Evolutionary conservation across 768 basidiomycete species (phyloP), one percentile per base, ranked within the genome.

Genomic region (Psilocybe subaeruginosa): DNA sequence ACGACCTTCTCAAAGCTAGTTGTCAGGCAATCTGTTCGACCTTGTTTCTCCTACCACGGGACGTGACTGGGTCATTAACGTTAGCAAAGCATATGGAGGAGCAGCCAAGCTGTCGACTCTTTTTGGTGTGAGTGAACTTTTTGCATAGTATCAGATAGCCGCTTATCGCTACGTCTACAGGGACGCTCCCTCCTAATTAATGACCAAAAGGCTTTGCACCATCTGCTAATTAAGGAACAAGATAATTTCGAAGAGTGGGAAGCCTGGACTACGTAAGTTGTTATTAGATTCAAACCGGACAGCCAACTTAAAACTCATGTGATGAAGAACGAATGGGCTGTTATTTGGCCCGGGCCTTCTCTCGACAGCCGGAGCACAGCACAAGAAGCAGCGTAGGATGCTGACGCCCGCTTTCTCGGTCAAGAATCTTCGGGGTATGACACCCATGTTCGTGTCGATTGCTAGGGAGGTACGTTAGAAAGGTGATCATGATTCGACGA

Each of bases 361-460:
- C 19, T 46, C 57, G 3, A 58, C 57, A 7, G 49, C 41, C 16
- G 57, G 57, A 8, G 41, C 12, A 23, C 57, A 58, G 9, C 57
- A 58, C 29, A 58, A 58, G 31, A 58, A 58, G 17, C 57, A 58
- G 35, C 57, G 57, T 7, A 58, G 39, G 17, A 58, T 58, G 57
- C 23, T 58, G 31, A 58, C 57, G 4, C 57, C 57, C 2, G 57
- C 57, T 4, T 58, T 58, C n/a, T 58, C 57, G 23, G 39, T 58
- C n/a, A 58, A 58, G 9, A 46, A 58, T 51, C 48, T 58, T 23
- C 57, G 57, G 17, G 57, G 57, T 11, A 58, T 58, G 57, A 50
- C 57, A 5, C 57, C 57, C 14, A 58, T 58, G 57, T 58, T 58
- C 27, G 57, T 58, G 33, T 33, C 33, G 2, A 58, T 58, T 8